Evolutionary conservation across 768 basidiomycete species (phyloP).

Genomic region (Candolleomyces aberdarensis): DNA sequence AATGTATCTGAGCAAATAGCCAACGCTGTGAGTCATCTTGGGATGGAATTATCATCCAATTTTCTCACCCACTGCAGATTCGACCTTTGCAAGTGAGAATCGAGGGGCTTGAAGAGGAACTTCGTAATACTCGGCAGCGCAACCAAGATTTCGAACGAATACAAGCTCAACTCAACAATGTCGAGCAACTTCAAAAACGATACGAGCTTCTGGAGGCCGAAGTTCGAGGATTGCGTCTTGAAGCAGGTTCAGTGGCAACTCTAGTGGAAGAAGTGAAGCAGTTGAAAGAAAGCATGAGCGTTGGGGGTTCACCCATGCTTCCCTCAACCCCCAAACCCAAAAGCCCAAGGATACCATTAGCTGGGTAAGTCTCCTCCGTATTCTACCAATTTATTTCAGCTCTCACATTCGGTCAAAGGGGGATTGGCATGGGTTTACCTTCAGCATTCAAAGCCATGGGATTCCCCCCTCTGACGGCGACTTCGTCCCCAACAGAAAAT

Average conservation of each 20-base stretch:
- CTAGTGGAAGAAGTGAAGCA: slow-evolving; percentile 8
- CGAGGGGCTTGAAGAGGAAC: background rate
- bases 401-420: background rate
- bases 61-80: slow-evolving; percentile 34
- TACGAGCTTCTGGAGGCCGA: slow-evolving; percentile 32
- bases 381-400: background rate
- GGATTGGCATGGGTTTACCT: slow-evolving; percentile 3
- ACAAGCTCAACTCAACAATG: slow-evolving; percentile 28
- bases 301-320: background rate
- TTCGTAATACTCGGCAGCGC: slow-evolving; percentile 12
- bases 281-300: background rate
- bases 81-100: slow-evolving; percentile 11
- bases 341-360: slow-evolving; percentile 3
- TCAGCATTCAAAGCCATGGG: slow-evolving; percentile 5
- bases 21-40: slow-evolving; percentile 32
- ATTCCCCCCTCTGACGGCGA: background rate
- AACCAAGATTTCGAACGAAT: slow-evolving; percentile 32
- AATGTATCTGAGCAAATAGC: slow-evolving; percentile 25
- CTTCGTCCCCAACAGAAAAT: slow-evolving; percentile 1
- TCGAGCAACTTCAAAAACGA: slow-evolving; percentile 30
- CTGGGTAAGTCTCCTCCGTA: background rate
- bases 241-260: slow-evolving; percentile 17
- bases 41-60: background rate
- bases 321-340: slow-evolving; percentile 5
- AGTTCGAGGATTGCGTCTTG: slow-evolving; percentile 25